These are phyloP conservation scores for Boletus reticulatus DNA, from an alignment of 768 basidiomycete genomes.

Conservation along the genomic window DNA sequence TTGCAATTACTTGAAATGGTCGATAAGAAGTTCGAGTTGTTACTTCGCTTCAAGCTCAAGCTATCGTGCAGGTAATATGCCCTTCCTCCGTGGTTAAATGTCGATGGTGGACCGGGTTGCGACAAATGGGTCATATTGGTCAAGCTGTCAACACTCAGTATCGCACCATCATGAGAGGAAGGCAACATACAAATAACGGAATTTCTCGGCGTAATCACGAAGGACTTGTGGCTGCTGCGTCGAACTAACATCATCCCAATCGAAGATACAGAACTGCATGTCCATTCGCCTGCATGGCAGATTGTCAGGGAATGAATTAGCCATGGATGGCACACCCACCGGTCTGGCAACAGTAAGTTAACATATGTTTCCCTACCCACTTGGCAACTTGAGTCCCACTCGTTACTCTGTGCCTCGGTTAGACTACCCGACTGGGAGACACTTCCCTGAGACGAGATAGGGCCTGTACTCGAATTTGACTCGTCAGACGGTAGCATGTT, in stretches of 20 bases:
- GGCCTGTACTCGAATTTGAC: neutral
- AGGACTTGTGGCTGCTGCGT: constrained; percentile 42
- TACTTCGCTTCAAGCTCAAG: constrained; percentile 47
- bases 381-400: constrained; percentile 29
- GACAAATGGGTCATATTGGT: constrained; percentile 19
- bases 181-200: constrained; percentile 44
- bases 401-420: neutral
- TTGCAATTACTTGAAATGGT: neutral
- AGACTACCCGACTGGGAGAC: neutral
- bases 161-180: neutral
- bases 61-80: constrained; percentile 48
- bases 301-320: constrained; percentile 1
- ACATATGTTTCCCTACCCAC: constrained; percentile 38
- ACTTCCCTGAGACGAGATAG: neutral
- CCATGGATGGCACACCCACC: constrained; percentile 34
- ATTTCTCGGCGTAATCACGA: constrained; percentile 37
- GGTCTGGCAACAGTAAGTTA: constrained; percentile 57
- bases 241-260: constrained; percentile 27
- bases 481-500: neutral
- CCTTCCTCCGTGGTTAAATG: constrained; percentile 34
- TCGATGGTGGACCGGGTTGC: constrained; percentile 50
- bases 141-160: constrained; percentile 32
- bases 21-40: constrained; percentile 21
- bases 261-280: constrained; percentile 46
- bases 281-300: constrained; percentile 50